Evolutionary conservation across 2,329 filamentous ascomycete species (phyloP), one percentile per base, ranked within the genome.

Genomic region (Neophaeococcomyces mojaviensis): DNA sequence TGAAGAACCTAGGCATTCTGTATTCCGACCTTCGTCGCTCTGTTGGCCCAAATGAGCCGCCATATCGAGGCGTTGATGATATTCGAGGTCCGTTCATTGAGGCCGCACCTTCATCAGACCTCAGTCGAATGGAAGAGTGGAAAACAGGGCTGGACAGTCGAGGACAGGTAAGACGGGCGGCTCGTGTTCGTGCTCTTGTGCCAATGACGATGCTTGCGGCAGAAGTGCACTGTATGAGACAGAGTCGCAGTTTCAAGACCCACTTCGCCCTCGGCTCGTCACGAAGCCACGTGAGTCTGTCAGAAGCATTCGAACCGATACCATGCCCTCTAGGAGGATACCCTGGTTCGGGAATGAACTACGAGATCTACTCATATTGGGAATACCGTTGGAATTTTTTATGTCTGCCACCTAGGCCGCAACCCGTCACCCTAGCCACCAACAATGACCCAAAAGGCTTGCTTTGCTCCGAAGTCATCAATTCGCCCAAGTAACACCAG

Each of bases 1-100:
- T 79, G 68, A 83, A 82, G 71, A 82, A 82, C 55, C 78, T 76
- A 53, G 79, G 79, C 71, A 82, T 78, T 37, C 76, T 74, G 58
- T 80, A 64, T 49, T 65, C 68, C 44, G 76, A 74, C 45, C 68
- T 68, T 49, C 73, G 69, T 52, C 67, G 67, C 48, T 69, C 64
- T 33, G 74, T 68, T 64, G 15, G 73, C 72, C 74, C 76, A 52
- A 77, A 78, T 56, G 70, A 67, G 35, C 66, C 70, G 56, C 70
- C 74, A 65, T 78, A 73, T 58, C 77, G 76, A 53, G 77, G 71
- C 22, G 77, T 77, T 31, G 78, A 68, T 15, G 75, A 73, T 55
- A 80, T 80, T 57, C 77, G 74, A 54, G 77, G 76, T 59, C 78
- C 79, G 47, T 49, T 58, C 56, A 58, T 58, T 43, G 44, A 35